Evolutionary conservation across 257 asterid species (phyloP), one percentile per base, ranked within the genome.

Genomic region (Cinchona pubescens): DNA sequence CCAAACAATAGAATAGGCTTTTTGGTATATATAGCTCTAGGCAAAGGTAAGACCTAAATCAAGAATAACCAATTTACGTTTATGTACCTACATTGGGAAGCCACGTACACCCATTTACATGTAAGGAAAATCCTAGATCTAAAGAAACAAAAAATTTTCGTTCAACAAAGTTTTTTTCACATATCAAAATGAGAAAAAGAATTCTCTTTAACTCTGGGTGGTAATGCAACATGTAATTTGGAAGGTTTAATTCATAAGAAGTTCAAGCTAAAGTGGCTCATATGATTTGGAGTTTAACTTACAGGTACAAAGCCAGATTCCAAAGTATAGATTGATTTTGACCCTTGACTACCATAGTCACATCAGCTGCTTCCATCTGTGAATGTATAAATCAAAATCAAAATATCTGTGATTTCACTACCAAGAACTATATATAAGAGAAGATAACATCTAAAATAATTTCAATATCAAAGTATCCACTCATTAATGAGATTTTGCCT

Each of bases 291-390:
- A 60, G 75, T 60, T 70, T 68, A 80, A 88, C 97, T 87, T 82
- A 94, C 99, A 75, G 99, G 99, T 78, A 92, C 67, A 70, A 94
- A 92, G 82, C 98, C 99, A 51, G 90, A 68, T 71, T 88, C 90
- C 55, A 92, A 76, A 38, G 96, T n/a, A n/a, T n/a, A n/a, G n/a
- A n/a, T n/a, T n/a, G n/a, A n/a, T n/a, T n/a, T n/a, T n/a, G n/a
- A n/a, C n/a, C 94, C 76, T 83, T 79, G 53, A 69, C 83, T 75
- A 92, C 89, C 68, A 80, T 81, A 38, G 94, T 87, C 70, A 83
- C 72, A 73, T 94, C 97, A 59, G 92, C 96, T 69, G 59, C 81
- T 18, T 82, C 85, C 79, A 92, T 81, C 99, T 94, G 97, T 35
- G 75, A 82, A 29, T 4, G 72, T 40, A 46, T 29, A 71, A 56